These are phyloP conservation scores for Xylaria sp. DNA, from an alignment of 2,329 filamentous ascomycete species.

Conservation along the genomic window DNA sequence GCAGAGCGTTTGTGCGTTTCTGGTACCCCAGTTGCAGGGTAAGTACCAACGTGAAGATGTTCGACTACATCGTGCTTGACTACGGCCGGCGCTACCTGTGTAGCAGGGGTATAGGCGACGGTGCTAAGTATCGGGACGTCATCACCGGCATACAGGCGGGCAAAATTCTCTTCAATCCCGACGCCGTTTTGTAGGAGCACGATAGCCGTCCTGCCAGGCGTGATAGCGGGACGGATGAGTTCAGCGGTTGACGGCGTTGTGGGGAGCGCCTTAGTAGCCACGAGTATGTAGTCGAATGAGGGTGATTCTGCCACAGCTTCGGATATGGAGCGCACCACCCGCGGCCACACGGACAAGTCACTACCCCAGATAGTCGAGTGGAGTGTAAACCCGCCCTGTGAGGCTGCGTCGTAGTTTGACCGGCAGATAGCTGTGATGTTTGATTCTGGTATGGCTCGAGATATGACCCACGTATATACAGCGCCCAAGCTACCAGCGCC, in stretches of 20 bases:
- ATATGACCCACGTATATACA: slow-evolving; percentile 45
- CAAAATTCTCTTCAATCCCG: slow-evolving; percentile 64
- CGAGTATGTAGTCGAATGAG: slow-evolving; percentile 47
- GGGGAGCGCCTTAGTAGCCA: slow-evolving; percentile 46
- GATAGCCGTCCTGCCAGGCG: slow-evolving; percentile 55
- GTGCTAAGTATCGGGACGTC: slow-evolving; percentile 59
- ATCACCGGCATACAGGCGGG: slow-evolving; percentile 57
- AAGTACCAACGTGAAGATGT: slow-evolving; percentile 61
- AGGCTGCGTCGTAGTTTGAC: slow-evolving; percentile 48
- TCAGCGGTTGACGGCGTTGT: slow-evolving; percentile 44
- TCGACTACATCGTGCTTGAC: slow-evolving; percentile 59
- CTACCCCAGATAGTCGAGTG: slow-evolving; percentile 49
- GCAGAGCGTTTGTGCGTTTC: slow-evolving; percentile 48
- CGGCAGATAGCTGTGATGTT: slow-evolving; percentile 49
- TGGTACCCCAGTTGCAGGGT: slow-evolving; percentile 51
- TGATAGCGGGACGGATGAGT: slow-evolving; percentile 47
- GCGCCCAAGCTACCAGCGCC: slow-evolving; percentile 52
- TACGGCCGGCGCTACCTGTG: slow-evolving; percentile 60
- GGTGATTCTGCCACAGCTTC: slow-evolving; percentile 46
- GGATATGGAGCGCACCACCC: slow-evolving; percentile 43
- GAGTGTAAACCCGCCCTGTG: slow-evolving; percentile 46
- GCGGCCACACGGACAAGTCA: slow-evolving; percentile 44
- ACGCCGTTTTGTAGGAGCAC: slow-evolving; percentile 70
- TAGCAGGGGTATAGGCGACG: slow-evolving; percentile 64
- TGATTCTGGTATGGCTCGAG: slow-evolving; percentile 36